phyloP scores from a whole-genome alignment of 177 flowering plant species.

The Vitis hybrid region DNA sequence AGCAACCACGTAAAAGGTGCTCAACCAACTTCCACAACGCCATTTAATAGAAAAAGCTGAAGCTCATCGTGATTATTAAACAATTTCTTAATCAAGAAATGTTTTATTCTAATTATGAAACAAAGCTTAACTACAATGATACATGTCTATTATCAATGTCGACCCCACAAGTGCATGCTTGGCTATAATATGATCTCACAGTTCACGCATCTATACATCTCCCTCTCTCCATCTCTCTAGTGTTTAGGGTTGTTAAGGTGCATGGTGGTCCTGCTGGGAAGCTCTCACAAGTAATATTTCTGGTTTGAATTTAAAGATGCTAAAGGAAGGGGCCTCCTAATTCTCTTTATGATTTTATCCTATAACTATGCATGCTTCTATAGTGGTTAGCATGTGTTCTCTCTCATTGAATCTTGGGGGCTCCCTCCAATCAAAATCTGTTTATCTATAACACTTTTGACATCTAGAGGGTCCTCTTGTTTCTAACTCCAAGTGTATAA shows the following conservation, averaged over 20 bases:
- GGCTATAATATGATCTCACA: conserved; percentile 21
- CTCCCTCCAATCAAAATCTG: conserved; percentile 11
- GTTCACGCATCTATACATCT: conserved; percentile 1
- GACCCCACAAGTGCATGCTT: conserved; percentile 34
- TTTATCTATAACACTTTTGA: conserved; percentile 2
- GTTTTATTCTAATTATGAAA: conserved; percentile 15
- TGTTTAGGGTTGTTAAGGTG: conserved; percentile 2
- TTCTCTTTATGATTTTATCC: conserved; percentile 11
- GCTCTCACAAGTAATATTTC: neutral
- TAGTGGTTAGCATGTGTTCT: conserved; percentile 38
- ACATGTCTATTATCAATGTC: conserved; percentile 23
- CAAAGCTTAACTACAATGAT: conserved; percentile 29
- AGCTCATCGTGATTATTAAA: neutral
- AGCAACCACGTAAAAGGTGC: conserved; percentile 10
- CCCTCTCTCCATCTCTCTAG: conserved; percentile 4
- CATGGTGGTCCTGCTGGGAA: conserved; percentile 15
- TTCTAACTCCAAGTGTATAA: conserved; percentile 11
- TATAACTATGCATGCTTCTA: conserved; percentile 14
- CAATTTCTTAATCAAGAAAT: conserved; percentile 12
- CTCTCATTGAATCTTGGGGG: conserved; percentile 5
- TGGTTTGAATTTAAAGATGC: conserved; percentile 45
- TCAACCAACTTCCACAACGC: conserved; percentile 11
- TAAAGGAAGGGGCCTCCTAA: conserved; percentile 20
- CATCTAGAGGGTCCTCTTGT: conserved; percentile 20
- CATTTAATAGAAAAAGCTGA: conserved; percentile 17